These are phyloP conservation scores for Coffea humblotiana DNA, from an alignment of 305 asterid species.

Conservation along the genomic window DNA sequence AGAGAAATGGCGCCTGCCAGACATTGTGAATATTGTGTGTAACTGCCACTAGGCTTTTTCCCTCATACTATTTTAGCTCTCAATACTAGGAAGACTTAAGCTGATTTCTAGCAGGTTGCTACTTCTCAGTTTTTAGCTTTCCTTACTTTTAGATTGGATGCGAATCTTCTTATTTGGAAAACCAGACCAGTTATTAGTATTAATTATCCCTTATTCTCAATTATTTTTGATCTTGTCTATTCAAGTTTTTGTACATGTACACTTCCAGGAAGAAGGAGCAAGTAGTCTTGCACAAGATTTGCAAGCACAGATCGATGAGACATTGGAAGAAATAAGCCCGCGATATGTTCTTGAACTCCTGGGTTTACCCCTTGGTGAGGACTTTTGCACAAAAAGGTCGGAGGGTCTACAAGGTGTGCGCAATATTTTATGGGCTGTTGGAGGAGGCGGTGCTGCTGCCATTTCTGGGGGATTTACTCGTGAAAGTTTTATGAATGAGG, in stretches of 20 bases:
- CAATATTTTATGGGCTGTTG: conserved; percentile 95
- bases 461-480: conserved; percentile 89
- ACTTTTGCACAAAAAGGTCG: conserved; percentile 59
- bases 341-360: conserved; percentile 82
- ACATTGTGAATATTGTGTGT: background rate
- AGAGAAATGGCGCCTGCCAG: background rate
- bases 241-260: background rate
- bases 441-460: conserved; percentile 98
- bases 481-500: conserved; percentile 95
- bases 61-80: background rate
- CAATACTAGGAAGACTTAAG: background rate
- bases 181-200: background rate
- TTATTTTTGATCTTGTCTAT: background rate
- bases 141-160: background rate
- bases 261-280: conserved; percentile 92
- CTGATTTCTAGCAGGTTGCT: background rate
- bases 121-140: background rate
- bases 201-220: background rate
- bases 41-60: background rate
- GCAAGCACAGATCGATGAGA: conserved; percentile 94
- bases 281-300: conserved; percentile 87
- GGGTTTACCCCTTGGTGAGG: conserved; percentile 75
- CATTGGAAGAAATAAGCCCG: conserved; percentile 88
- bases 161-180: background rate
- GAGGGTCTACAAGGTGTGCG: conserved; percentile 96